Evolutionary conservation across 768 basidiomycete species (phyloP).

Genomic region (Boletellus sp.): DNA sequence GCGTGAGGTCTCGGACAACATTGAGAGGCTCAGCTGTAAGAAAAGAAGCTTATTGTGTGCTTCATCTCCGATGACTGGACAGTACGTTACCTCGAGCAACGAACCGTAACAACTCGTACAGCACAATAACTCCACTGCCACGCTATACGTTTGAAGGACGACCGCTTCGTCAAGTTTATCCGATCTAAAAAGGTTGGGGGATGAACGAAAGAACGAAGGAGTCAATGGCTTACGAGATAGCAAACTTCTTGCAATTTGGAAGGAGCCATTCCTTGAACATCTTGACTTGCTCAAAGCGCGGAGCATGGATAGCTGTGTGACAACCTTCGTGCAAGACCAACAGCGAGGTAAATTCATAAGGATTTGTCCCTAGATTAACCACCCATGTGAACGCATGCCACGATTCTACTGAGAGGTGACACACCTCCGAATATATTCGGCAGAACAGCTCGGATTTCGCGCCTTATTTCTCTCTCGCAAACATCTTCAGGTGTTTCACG

Average conservation of each 20-base stretch:
- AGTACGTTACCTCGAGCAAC: slow-evolving; percentile 56
- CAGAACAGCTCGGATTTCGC: slow-evolving; percentile 59
- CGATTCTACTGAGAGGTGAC: not conserved
- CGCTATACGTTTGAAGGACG: slow-evolving; percentile 54
- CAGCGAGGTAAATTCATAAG: slow-evolving; percentile 32
- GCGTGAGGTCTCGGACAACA: slow-evolving; percentile 51
- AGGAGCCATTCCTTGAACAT: slow-evolving; percentile 70
- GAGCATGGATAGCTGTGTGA: slow-evolving; percentile 45
- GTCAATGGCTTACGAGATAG: slow-evolving; percentile 41
- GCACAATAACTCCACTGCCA: slow-evolving; percentile 57
- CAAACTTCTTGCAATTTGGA: slow-evolving; percentile 58
- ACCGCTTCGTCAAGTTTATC: slow-evolving; percentile 32
- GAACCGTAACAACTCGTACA: slow-evolving; percentile 62
- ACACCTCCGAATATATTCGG: slow-evolving; percentile 70
- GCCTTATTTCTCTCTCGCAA: slow-evolving; percentile 67
- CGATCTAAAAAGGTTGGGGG: slow-evolving; percentile 14
- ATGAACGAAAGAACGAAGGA: not conserved
- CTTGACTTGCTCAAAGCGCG: slow-evolving; percentile 73
- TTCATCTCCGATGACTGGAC: not conserved
- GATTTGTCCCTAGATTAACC: slow-evolving; percentile 31
- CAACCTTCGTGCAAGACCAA: slow-evolving; percentile 42
- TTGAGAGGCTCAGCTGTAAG: slow-evolving; percentile 48
- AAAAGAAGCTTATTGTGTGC: slow-evolving; percentile 3
- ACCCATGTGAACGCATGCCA: slow-evolving; percentile 4
- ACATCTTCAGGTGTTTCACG: slow-evolving; percentile 69